Conservation (phyloP, 345 rosid genomes). For the Kernera saxatilis region DNA sequence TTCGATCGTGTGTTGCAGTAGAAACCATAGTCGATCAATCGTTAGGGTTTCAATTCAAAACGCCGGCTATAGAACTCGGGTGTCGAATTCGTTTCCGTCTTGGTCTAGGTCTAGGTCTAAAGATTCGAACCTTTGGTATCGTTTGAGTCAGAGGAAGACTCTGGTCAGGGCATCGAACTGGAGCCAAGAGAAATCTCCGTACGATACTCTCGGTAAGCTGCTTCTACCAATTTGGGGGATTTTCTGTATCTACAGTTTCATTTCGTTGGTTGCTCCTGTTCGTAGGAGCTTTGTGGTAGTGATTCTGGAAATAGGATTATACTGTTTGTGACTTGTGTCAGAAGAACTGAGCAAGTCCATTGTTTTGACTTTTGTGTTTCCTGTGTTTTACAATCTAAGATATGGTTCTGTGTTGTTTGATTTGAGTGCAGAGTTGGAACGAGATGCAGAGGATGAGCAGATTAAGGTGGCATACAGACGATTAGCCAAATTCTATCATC, state of each 20-base stretch:
- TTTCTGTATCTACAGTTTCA: background rate
- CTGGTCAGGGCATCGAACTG: slow-evolving; percentile 61
- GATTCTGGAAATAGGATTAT: background rate
- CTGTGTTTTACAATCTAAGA: no score
- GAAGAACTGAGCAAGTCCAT: background rate
- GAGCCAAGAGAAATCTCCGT: slow-evolving; percentile 69
- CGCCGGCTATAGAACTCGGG: slow-evolving; percentile 30
- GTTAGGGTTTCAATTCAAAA: slow-evolving; percentile 53
- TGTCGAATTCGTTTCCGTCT: slow-evolving; percentile 33
- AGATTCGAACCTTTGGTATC: slow-evolving; percentile 45
- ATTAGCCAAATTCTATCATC: slow-evolving; percentile 90
- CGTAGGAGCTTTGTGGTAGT: background rate
- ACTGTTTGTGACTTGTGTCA: background rate
- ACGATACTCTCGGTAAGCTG: slow-evolving; percentile 78
- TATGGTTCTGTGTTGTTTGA: background rate
- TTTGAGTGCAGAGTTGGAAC: slow-evolving; percentile 56
- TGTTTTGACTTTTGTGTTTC: background rate
- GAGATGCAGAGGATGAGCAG: slow-evolving; percentile 80
- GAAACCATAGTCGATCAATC: slow-evolving; percentile 40
- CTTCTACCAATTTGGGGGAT: background rate
- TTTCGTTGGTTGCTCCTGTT: background rate
- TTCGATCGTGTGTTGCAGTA: slow-evolving; percentile 46
- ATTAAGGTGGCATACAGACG: slow-evolving; percentile 83
- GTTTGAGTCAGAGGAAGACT: slow-evolving; percentile 57
- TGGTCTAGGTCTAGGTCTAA: slow-evolving; percentile 40